These are phyloP conservation scores for Fusarium lateritium DNA, from an alignment of 2,329 filamentous ascomycete species.

Conservation along the genomic window DNA sequence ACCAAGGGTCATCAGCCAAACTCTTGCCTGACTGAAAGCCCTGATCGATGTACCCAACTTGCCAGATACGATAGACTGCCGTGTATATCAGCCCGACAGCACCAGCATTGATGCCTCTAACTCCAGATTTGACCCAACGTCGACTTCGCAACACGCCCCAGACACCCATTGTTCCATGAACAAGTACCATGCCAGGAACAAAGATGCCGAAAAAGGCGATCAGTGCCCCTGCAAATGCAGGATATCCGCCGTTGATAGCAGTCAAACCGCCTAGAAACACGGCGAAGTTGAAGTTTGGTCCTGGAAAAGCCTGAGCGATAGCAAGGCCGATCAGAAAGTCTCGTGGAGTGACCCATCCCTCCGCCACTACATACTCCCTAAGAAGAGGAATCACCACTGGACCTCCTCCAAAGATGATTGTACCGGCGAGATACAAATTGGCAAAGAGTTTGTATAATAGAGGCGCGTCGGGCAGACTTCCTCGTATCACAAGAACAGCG, in stretches of 20 bases:
- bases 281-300: conserved; percentile 65
- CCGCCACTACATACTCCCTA: conserved; percentile 73
- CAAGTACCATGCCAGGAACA: conserved; percentile 62
- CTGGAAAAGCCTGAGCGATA: conserved; percentile 78
- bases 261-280: conserved; percentile 70
- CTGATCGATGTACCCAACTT: conserved; percentile 71
- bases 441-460: conserved; percentile 74
- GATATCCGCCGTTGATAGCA: conserved; percentile 56
- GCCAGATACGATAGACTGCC: conserved; percentile 74
- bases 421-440: conserved; percentile 82
- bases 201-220: conserved; percentile 69
- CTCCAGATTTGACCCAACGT: conserved; percentile 62
- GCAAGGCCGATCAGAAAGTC: conserved; percentile 82
- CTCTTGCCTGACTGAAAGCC: conserved; percentile 64
- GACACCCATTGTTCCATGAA: conserved; percentile 67
- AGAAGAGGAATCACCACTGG: conserved; percentile 76
- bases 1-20: conserved; percentile 73
- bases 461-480: conserved; percentile 57
- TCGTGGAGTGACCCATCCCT: conserved; percentile 78
- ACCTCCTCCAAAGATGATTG: conserved; percentile 76
- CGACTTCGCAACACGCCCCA: conserved; percentile 66
- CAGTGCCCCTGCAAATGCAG: conserved; percentile 62
- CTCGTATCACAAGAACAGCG: conserved; percentile 66
- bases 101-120: conserved; percentile 71
- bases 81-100: conserved; percentile 75